These are phyloP conservation scores for Ascochyta viciae-villosae DNA, from an alignment of 2,329 filamentous ascomycete species.

Conservation along the genomic window DNA sequence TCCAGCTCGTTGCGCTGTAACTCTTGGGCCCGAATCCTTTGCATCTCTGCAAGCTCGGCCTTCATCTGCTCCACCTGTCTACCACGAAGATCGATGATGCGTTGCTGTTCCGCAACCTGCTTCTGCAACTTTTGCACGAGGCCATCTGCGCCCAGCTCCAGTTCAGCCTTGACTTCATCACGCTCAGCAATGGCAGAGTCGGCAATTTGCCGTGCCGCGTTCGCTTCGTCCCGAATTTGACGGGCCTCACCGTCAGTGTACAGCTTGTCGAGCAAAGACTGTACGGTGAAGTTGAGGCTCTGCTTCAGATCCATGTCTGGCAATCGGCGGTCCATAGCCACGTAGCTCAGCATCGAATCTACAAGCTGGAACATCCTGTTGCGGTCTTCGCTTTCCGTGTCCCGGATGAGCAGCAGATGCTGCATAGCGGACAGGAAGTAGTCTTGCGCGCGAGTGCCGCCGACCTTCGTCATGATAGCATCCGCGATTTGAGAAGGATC, in stretches of 20 bases:
- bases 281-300: slow-evolving; percentile 95
- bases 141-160: slow-evolving; percentile 92
- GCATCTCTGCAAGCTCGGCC: slow-evolving; percentile 85
- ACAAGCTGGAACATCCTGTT: slow-evolving; percentile 96
- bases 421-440: slow-evolving; percentile 97
- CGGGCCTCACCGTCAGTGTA: slow-evolving; percentile 96
- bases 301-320: slow-evolving; percentile 99
- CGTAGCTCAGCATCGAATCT: slow-evolving; percentile 98
- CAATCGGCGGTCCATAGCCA: slow-evolving; percentile 94
- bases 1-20: slow-evolving; percentile 94
- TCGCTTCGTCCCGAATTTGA: slow-evolving; percentile 87
- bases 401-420: slow-evolving; percentile 89
- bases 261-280: slow-evolving; percentile 91
- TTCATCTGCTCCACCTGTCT: slow-evolving; percentile 89
- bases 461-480: slow-evolving; percentile 84
- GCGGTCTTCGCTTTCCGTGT: slow-evolving; percentile 90
- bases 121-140: slow-evolving; percentile 91
- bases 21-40: slow-evolving; percentile 86
- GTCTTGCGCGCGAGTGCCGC: slow-evolving; percentile 85
- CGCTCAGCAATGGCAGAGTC: slow-evolving; percentile 95
- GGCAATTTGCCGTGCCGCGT: slow-evolving; percentile 89
- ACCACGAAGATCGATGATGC: slow-evolving; percentile 86
- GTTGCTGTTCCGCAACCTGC: slow-evolving; percentile 90
- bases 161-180: slow-evolving; percentile 88
- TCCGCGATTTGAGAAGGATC: slow-evolving; percentile 94